Conservation (phyloP, 2,329 filamentous ascomycete genomes). For the Domatiomyces globalis region DNA sequence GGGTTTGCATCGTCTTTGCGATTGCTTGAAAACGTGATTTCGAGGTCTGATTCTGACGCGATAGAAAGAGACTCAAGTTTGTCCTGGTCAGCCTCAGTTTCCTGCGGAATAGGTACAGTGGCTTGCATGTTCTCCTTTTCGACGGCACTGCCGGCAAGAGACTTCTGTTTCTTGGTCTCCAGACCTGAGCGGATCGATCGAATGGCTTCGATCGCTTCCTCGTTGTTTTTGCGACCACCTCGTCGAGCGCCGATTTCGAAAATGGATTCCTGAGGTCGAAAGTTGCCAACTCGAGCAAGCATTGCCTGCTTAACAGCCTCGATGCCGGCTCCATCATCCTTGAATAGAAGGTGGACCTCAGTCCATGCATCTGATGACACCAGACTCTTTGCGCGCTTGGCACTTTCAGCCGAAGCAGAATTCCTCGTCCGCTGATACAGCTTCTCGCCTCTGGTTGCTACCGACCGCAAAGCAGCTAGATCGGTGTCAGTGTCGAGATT, state of each 20-base stretch:
- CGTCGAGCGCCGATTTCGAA: conserved; percentile 79
- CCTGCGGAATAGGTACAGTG: conserved; percentile 20
- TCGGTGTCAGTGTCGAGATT: conserved; percentile 62
- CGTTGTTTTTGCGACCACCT: conserved; percentile 54
- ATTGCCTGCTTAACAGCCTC: conserved; percentile 69
- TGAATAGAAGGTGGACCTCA: conserved; percentile 69
- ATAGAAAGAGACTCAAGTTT: conserved; percentile 39
- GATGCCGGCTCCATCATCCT: conserved; percentile 47
- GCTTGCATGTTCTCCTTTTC: conserved; percentile 16
- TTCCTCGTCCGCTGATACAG: conserved; percentile 83
- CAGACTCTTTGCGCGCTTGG: conserved; percentile 69
- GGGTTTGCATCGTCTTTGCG: conserved; percentile 37
- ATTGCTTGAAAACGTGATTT: conserved; percentile 51
- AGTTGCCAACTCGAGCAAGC: conserved; percentile 76
- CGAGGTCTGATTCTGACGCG: conserved; percentile 49
- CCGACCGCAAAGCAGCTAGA: conserved; percentile 52
- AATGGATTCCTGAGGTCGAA: conserved; percentile 84
- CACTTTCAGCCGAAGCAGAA: conserved; percentile 78
- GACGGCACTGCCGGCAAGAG: conserved; percentile 20
- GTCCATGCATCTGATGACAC: conserved; percentile 56
- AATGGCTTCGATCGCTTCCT: conserved; percentile 47
- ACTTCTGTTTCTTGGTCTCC: conserved; percentile 29
- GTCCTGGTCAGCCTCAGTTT: conserved; percentile 25
- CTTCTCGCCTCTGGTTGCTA: conserved; percentile 79
- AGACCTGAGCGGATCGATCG: conserved; percentile 30